Percentiles rank a stretch among this genome's conserved stretches.
These are phyloP conservation scores for Brassica balearica DNA, from an alignment of 441 rosid genomes.

Conservation along the genomic window DNA sequence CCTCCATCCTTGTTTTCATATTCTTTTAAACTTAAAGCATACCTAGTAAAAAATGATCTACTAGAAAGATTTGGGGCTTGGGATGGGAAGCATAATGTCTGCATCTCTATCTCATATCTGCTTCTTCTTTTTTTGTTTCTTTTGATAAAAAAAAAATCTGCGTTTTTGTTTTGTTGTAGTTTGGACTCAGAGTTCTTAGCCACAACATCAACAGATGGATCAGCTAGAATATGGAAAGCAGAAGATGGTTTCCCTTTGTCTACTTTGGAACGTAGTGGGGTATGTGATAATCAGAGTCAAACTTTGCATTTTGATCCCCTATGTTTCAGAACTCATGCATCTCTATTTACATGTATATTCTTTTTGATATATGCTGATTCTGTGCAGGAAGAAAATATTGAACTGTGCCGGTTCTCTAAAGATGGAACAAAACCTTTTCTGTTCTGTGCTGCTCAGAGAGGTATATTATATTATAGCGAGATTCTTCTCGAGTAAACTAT, in stretches of 20 bases:
- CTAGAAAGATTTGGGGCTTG: not conserved
- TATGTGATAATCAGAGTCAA: not conserved
- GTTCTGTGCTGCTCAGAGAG: slow-evolving; percentile 83
- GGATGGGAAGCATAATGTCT: not conserved
- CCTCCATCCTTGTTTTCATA: not conserved
- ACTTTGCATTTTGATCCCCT: not conserved
- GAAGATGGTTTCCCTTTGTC: slow-evolving; percentile 81
- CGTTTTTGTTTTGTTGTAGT: slow-evolving; percentile 50
- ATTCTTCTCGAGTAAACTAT: not conserved
- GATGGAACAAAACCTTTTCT: slow-evolving; percentile 95
- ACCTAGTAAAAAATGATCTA: not conserved
- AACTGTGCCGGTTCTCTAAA: slow-evolving; percentile 88
- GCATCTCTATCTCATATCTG: slow-evolving; percentile 10
- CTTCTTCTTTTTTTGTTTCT: too few species aligned
- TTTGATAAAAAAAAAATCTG: not conserved
- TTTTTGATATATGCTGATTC: not conserved
- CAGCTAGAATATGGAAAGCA: slow-evolving; percentile 96
- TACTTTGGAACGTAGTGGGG: slow-evolving; percentile 66
- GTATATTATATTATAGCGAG: slow-evolving; percentile 40
- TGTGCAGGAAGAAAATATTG: slow-evolving; percentile 84
- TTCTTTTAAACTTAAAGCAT: not conserved
- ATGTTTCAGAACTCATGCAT: not conserved
- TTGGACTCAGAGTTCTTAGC: slow-evolving; percentile 93
- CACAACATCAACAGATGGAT: slow-evolving; percentile 90
- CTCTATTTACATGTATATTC: not conserved